These are phyloP conservation scores for Candida sp. DNA, from an alignment of 1,139 yeast genomes.

Conservation along the genomic window DNA sequence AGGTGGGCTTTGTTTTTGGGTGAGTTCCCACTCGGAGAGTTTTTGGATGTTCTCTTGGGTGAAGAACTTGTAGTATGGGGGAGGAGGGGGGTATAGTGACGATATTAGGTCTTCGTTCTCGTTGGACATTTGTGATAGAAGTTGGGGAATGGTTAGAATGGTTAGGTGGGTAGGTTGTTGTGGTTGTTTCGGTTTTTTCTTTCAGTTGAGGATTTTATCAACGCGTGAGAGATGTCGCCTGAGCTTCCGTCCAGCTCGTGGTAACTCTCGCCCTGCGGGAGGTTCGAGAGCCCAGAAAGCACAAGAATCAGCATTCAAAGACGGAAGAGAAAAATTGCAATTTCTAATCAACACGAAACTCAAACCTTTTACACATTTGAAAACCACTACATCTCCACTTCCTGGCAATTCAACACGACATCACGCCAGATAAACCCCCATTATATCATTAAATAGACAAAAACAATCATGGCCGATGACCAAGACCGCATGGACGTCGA, in stretches of 20 bases:
- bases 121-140: conserved; percentile 2
- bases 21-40: conserved; percentile 24
- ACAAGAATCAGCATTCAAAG: too few species aligned
- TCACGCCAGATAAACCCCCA: too few species aligned
- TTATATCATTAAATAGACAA: neutral
- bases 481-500: conserved; percentile 18
- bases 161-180: neutral
- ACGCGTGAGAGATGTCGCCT: too few species aligned
- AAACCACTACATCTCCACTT: neutral
- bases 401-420: too few species aligned
- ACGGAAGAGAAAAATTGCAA: neutral
- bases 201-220: neutral
- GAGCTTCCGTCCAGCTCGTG: too few species aligned
- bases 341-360: neutral
- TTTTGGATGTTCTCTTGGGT: conserved; percentile 60
- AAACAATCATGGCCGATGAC: conserved; percentile 9
- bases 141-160: neutral
- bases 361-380: neutral
- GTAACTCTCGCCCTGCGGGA: too few species aligned
- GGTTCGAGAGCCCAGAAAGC: too few species aligned
- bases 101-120: conserved; percentile 48
- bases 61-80: conserved; percentile 71
- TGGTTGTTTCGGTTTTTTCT: neutral
- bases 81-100: conserved; percentile 88
- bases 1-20: conserved; percentile 9